Conservation (phyloP, 108 stramenopile species). For the Nitzschia sp. region DNA sequence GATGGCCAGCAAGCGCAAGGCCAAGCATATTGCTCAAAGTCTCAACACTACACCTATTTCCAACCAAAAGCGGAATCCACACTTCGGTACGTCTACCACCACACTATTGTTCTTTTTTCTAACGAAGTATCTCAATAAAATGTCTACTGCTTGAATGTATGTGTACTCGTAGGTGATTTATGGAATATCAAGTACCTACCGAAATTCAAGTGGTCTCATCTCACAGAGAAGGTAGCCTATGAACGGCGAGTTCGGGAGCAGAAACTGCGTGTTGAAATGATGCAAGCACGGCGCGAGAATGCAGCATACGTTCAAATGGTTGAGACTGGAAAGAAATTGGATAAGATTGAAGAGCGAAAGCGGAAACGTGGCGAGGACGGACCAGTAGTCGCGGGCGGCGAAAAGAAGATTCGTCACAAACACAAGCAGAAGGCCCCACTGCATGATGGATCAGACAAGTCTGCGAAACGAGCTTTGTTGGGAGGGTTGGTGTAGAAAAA, state of each 20-base stretch:
- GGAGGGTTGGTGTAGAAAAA: slow-evolving; percentile 35
- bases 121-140: not conserved
- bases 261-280: slow-evolving; percentile 89
- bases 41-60: slow-evolving; percentile 87
- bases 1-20: slow-evolving; percentile 89
- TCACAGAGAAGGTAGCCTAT: slow-evolving; percentile 98
- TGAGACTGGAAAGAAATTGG: slow-evolving; percentile 87
- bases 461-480: slow-evolving; percentile 57
- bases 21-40: slow-evolving; percentile 77
- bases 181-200: slow-evolving; percentile 96
- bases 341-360: slow-evolving; percentile 88
- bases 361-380: slow-evolving; percentile 58
- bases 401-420: slow-evolving; percentile 23
- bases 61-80: slow-evolving; percentile 76
- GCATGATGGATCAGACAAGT: slow-evolving; percentile 39
- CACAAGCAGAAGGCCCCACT: slow-evolving; percentile 39
- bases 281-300: slow-evolving; percentile 89
- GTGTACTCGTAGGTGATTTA: slow-evolving; percentile 59
- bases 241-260: slow-evolving; percentile 92
- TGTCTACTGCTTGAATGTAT: too few relatives aligned
- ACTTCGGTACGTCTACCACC: slow-evolving; percentile 61
- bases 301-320: slow-evolving; percentile 86
- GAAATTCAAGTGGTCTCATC: slow-evolving; percentile 94
- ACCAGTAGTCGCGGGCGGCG: slow-evolving; percentile 3
- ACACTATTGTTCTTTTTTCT: slow-evolving; percentile 6